phyloP scores from a whole-genome alignment of 164 flowering plant genomes.

The Aristolochia contorta region DNA sequence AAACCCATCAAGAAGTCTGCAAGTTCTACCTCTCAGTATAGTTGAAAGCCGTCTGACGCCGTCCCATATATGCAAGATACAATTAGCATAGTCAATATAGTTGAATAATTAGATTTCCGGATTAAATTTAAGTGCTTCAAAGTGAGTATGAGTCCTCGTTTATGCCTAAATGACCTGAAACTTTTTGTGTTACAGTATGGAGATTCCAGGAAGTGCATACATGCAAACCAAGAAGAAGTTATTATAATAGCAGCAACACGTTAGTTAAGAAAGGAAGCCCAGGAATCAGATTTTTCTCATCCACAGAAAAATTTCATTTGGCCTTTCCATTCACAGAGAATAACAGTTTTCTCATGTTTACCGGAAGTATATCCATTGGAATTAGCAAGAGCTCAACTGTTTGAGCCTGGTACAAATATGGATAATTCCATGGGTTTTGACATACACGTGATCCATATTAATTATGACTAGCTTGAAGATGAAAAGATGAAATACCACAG shows the following conservation, averaged over 20 bases:
- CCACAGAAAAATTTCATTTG: no score
- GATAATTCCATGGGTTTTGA: neutral
- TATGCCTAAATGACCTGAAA: neutral
- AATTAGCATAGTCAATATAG: neutral
- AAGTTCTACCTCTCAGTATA: constrained; percentile 53
- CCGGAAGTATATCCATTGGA: no score
- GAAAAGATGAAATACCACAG: neutral
- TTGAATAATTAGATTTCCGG: neutral
- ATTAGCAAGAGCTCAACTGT: no score
- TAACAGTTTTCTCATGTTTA: no score
- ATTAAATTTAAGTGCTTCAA: neutral
- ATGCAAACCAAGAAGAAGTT: no score
- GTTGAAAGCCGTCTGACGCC: constrained; percentile 31
- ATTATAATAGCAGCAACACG: neutral
- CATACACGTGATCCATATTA: neutral
- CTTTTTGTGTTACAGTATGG: neutral
- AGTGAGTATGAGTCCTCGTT: neutral
- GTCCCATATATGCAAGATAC: constrained; percentile 6
- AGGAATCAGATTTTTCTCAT: no score
- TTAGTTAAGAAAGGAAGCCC: no score
- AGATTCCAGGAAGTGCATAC: neutral
- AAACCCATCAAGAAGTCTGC: neutral
- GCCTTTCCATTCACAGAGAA: no score
- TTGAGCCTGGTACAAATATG: no score
- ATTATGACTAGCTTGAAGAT: neutral